phyloP scores from a whole-genome alignment of 2,329 filamentous ascomycete species.

The Teratosphaeria viscida region DNA sequence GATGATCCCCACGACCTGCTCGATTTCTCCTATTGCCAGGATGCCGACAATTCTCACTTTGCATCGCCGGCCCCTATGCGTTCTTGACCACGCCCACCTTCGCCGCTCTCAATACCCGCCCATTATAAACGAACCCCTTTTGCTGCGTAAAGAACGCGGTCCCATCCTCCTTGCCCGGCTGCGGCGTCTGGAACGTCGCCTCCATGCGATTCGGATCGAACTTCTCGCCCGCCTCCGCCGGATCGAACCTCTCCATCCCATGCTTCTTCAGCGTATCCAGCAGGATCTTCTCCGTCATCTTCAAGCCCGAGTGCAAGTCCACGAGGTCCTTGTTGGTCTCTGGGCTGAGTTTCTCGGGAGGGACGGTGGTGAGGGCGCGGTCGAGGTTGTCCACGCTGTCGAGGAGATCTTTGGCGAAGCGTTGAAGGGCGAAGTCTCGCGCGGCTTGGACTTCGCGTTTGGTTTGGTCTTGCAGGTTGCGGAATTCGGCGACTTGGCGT shows the following conservation, averaged over 20 bases:
- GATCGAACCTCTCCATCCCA: conserved; percentile 81
- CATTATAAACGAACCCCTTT: conserved; percentile 93
- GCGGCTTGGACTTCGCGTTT: conserved; percentile 79
- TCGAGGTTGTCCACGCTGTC: conserved; percentile 97
- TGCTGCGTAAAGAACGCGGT: conserved; percentile 86
- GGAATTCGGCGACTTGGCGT: conserved; percentile 89
- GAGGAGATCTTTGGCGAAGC: conserved; percentile 87
- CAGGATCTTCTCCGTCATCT: conserved; percentile 88
- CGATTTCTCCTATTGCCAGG: too few relatives aligned
- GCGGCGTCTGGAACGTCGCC: conserved; percentile 86
- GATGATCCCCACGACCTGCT: not conserved
- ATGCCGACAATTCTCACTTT: not conserved
- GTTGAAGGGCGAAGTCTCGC: conserved; percentile 85
- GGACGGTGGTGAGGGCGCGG: conserved; percentile 73
- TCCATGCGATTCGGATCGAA: conserved; percentile 97
- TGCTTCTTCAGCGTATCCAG: conserved; percentile 87
- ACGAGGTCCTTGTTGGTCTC: conserved; percentile 58
- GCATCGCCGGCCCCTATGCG: conserved; percentile 26
- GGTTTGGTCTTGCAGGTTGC: conserved; percentile 92
- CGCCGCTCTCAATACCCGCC: conserved; percentile 73
- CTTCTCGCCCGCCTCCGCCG: conserved; percentile 58
- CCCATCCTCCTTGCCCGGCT: conserved; percentile 79
- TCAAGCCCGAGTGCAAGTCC: conserved; percentile 76
- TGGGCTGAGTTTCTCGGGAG: conserved; percentile 56
- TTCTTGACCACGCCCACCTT: conserved; percentile 97